phyloP scores from a whole-genome alignment of 1,139 yeast species.

The Blastobotrys aristatus region DNA sequence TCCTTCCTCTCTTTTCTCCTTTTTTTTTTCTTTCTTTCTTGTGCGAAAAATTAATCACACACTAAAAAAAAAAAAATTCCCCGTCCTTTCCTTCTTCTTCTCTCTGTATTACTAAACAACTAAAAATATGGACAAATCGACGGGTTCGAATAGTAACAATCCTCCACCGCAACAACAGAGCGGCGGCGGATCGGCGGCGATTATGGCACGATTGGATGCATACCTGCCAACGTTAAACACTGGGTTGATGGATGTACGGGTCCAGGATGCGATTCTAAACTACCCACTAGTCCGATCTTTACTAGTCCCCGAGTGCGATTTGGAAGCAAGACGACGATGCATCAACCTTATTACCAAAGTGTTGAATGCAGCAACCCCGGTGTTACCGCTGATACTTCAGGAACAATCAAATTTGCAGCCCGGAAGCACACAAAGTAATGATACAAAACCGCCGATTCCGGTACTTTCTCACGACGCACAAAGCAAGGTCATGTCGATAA shows the following conservation, averaged over 20 bases:
- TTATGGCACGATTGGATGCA: conserved; percentile 27
- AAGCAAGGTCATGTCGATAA: conserved; percentile 21
- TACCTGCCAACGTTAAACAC: conserved; percentile 31
- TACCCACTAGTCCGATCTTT: conserved; percentile 31
- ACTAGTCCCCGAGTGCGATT: conserved; percentile 32
- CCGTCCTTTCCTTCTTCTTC: background rate
- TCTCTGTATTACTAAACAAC: too few species aligned
- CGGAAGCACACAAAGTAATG: conserved; percentile 7
- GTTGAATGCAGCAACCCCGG: conserved; percentile 31
- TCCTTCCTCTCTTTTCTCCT: too few species aligned
- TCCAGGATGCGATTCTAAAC: conserved; percentile 31
- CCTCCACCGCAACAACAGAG: background rate
- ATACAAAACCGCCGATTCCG: conserved; percentile 16
- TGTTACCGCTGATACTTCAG: conserved; percentile 29
- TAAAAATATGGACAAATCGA: background rate
- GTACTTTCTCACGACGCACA: conserved; percentile 24
- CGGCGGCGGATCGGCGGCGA: conserved; percentile 15
- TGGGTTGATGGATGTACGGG: conserved; percentile 30
- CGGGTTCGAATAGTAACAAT: background rate
- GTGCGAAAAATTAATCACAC: too few species aligned
- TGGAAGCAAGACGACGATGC: conserved; percentile 32
- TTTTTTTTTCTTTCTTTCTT: too few species aligned
- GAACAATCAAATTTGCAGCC: conserved; percentile 17
- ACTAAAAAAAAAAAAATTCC: background rate
- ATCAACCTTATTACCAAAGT: conserved; percentile 25